phyloP scores from a whole-genome alignment of 768 basidiomycete genomes.

The Termitomyces sp. region DNA sequence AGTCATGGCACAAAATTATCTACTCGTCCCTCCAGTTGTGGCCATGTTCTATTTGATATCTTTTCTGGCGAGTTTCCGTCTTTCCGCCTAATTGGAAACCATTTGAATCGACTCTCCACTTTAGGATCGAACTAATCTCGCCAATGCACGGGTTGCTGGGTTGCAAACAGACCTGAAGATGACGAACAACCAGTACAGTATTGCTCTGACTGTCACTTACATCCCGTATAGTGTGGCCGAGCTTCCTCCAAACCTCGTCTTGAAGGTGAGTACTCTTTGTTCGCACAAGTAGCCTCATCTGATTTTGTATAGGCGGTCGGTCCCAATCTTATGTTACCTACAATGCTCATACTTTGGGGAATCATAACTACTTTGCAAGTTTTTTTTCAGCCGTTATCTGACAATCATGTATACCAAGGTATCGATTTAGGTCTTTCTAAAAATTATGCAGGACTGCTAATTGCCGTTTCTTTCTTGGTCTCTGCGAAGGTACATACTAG shows the following conservation, averaged over 20 bases:
- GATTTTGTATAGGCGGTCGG: conserved; percentile 7
- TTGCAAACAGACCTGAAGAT: conserved; percentile 49
- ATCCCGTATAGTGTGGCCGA: conserved; percentile 55
- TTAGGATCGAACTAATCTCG: conserved; percentile 51
- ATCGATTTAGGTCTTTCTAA: conserved; percentile 35
- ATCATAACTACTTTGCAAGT: conserved; percentile 10
- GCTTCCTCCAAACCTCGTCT: conserved; percentile 54
- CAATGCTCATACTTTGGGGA: conserved; percentile 8
- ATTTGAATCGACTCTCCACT: neutral
- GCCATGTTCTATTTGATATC: conserved; percentile 32
- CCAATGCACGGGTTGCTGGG: conserved; percentile 61
- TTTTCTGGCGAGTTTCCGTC: conserved; percentile 35
- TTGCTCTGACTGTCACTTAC: conserved; percentile 43
- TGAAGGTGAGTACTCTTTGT: conserved; percentile 33
- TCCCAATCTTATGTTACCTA: conserved; percentile 14
- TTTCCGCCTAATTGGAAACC: conserved; percentile 28
- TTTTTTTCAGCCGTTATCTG: neutral
- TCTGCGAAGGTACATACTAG: conserved; percentile 42
- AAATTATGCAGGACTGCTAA: conserved; percentile 37
- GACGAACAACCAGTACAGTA: conserved; percentile 43
- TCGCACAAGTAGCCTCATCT: neutral
- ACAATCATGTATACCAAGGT: neutral
- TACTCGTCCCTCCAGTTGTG: conserved; percentile 29
- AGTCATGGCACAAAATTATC: conserved; percentile 30
- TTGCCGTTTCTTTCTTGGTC: conserved; percentile 48